Conservation (phyloP, 2,329 filamentous ascomycete genomes). For the Penicillium sp. region DNA sequence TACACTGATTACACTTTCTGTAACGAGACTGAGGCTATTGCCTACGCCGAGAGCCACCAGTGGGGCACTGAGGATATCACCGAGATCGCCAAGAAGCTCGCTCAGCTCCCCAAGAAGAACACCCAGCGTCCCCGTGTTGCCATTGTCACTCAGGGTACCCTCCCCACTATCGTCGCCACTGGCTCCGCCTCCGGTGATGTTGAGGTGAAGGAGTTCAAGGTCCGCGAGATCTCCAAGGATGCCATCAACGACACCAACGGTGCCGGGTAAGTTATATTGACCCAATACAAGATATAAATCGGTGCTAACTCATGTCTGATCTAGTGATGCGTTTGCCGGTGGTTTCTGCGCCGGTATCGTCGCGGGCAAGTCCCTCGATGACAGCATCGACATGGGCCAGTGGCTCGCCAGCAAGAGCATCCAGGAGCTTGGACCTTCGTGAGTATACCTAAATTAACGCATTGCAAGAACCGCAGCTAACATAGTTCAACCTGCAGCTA, state of each 20-base stretch:
- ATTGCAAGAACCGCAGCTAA: conserved; percentile 13
- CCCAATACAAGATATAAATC: background rate
- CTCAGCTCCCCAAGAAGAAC: conserved; percentile 91
- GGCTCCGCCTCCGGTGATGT: conserved; percentile 65
- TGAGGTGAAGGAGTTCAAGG: conserved; percentile 72
- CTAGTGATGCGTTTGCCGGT: conserved; percentile 87
- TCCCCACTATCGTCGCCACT: conserved; percentile 79
- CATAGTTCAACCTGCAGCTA: conserved; percentile 53
- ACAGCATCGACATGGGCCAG: conserved; percentile 85
- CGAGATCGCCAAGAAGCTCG: conserved; percentile 81
- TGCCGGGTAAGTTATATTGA: conserved; percentile 59
- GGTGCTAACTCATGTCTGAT: conserved; percentile 13
- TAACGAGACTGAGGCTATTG: conserved; percentile 90
- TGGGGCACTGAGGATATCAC: conserved; percentile 74
- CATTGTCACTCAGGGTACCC: conserved; percentile 92
- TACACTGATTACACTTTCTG: conserved; percentile 97
- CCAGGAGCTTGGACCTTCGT: conserved; percentile 93
- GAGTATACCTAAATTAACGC: conserved; percentile 49
- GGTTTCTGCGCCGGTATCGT: conserved; percentile 89
- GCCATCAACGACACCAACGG: conserved; percentile 96
- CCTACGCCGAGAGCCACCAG: conserved; percentile 80
- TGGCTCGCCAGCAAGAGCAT: conserved; percentile 95
- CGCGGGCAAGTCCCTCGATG: conserved; percentile 75
- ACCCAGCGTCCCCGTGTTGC: conserved; percentile 76
- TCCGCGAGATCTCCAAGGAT: conserved; percentile 72